Evolutionary conservation across 108 stramenopile genomes (phyloP), one percentile per base, ranked within the genome.

Genomic region (Halocafeteria seosinensis): DNA sequence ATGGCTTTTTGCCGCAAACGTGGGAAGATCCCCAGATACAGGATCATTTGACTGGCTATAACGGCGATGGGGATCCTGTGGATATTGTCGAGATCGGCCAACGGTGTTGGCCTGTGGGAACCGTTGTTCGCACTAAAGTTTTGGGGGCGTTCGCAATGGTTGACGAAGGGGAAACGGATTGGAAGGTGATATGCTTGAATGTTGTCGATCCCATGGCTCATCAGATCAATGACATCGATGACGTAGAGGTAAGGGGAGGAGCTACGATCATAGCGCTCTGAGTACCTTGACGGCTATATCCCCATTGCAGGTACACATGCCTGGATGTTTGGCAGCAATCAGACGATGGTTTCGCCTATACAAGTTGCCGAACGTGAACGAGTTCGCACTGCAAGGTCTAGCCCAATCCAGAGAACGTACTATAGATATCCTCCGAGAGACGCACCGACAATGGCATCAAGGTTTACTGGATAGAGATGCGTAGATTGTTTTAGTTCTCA

Each of bases 111-210:
- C 71, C 63, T 26, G 81, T 84, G 84, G 94, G 96, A 65, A 59
- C 86, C 52, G 89, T 98, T 62, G 82, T 81, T 55, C 78, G 81
- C 62, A 91, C 95, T 71, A 95, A 94, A 84, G 78, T 88, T 5
- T 78, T 99, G 30, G 98, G 98, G 51, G 88, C 92, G 52, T 73
- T 99, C 55, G 98, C 93, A 75, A 96, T 99, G 98, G 95, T 99
- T 75, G 98, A 99, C 66, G 94, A 95, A 71, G 98, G 98, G 37
- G 98, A 99, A 79, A 81, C 95, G 71, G 98, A 99, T 81, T 99
- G 98, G 98, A 99, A 99, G 87, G 85, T 93, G 57, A 72, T 99
- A 62, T 91, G 87, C 63, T 79, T 99, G 65, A 80, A 85, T 60
- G 73, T 73, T 8, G 85, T 87, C 33, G 97, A 99, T 81, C 90